These are phyloP conservation scores for Erigeron canadensis DNA, from an alignment of 129 eudicot genomes.

Conservation along the genomic window DNA sequence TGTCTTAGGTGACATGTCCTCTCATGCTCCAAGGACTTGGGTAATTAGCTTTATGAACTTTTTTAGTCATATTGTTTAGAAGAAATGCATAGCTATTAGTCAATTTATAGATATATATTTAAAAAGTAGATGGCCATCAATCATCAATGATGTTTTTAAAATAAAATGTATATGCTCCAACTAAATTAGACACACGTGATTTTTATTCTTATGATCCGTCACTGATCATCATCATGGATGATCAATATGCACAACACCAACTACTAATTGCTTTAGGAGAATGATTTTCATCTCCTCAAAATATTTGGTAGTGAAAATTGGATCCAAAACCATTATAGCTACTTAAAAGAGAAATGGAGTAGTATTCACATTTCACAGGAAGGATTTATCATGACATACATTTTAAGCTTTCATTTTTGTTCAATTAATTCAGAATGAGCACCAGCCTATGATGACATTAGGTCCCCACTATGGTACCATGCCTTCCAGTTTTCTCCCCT, in stretches of 20 bases:
- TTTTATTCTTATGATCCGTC: too few relatives aligned
- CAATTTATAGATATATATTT: too few relatives aligned
- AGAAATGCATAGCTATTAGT: background rate
- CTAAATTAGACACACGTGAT: too few relatives aligned
- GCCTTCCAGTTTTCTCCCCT: slow-evolving; percentile 5
- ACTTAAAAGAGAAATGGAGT: background rate
- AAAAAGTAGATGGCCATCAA: too few relatives aligned
- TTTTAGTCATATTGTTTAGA: background rate
- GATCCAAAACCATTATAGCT: background rate
- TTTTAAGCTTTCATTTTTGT: background rate
- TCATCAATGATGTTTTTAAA: too few relatives aligned
- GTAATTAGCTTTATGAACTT: slow-evolving; percentile 27
- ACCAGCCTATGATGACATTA: slow-evolving; percentile 2
- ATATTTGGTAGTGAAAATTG: too few relatives aligned
- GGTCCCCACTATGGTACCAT: background rate
- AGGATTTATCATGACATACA: background rate
- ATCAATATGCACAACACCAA: too few relatives aligned
- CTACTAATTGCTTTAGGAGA: too few relatives aligned
- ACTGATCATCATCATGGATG: too few relatives aligned
- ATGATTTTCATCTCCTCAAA: too few relatives aligned
- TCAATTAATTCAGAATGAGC: slow-evolving; percentile 3
- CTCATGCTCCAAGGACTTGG: slow-evolving; percentile 32
- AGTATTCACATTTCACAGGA: background rate
- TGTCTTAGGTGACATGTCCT: slow-evolving; percentile 31
- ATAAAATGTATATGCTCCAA: too few relatives aligned